These are phyloP conservation scores for Claviceps citrina DNA, from an alignment of 2,329 filamentous ascomycete species.

Conservation along the genomic window DNA sequence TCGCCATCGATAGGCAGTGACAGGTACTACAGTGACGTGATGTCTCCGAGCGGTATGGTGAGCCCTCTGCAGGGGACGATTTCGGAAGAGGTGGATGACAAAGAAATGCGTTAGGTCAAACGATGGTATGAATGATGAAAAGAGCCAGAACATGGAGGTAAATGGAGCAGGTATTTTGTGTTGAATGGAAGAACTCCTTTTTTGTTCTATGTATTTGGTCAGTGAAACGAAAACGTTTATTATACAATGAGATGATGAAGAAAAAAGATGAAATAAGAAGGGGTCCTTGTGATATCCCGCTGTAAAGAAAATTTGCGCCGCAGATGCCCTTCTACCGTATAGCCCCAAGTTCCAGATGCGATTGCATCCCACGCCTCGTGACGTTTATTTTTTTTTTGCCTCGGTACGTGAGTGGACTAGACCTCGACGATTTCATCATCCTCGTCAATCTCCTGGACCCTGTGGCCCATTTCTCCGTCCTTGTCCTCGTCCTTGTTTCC, in stretches of 20 bases:
- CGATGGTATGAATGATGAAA: no score
- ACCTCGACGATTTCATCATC: constrained; percentile 42
- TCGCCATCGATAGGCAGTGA: constrained; percentile 1
- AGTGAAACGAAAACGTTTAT: no score
- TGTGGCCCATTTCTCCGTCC: constrained; percentile 15
- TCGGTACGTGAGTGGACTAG: constrained; percentile 15
- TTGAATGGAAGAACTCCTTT: no score
- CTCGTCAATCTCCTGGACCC: constrained; percentile 32
- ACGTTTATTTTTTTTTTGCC: background rate
- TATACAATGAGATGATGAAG: no score
- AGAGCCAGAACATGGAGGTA: no score
- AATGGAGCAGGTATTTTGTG: no score
- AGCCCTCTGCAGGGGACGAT: constrained; percentile 1
- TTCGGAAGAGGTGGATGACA: constrained; percentile 1
- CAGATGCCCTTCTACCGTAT: background rate
- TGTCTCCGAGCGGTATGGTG: constrained; percentile 1
- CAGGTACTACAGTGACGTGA: constrained; percentile 10
- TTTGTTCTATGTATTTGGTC: no score
- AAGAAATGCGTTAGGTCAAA: no score
- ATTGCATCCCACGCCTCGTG: background rate
- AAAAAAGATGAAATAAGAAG: no score
- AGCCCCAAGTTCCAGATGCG: background rate
- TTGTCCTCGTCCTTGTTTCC: constrained; percentile 29
- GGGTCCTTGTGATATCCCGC: no score
- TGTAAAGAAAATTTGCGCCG: background rate